Conservation (phyloP, 2,329 filamentous ascomycete genomes). For the Trichoderma atrobrunneum region DNA sequence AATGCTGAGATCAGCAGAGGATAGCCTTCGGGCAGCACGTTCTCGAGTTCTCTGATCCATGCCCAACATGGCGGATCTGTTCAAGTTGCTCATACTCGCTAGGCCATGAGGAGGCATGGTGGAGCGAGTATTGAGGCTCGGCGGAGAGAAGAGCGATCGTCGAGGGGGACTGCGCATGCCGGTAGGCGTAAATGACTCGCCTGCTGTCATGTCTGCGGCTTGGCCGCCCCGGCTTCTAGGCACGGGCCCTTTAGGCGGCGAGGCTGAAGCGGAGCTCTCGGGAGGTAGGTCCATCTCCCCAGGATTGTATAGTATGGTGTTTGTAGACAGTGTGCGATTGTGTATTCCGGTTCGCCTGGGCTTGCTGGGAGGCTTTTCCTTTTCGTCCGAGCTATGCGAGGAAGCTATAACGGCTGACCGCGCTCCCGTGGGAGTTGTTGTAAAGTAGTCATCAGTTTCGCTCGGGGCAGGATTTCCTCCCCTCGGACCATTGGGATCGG, state of each 20-base stretch:
- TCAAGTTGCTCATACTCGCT: slow-evolving; percentile 35
- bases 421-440: slow-evolving; percentile 46
- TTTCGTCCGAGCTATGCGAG: slow-evolving; percentile 34
- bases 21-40: slow-evolving; percentile 43
- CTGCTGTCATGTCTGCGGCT: slow-evolving; percentile 25
- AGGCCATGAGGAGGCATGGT: slow-evolving; percentile 43
- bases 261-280: slow-evolving; percentile 43
- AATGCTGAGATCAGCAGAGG: slow-evolving; percentile 69
- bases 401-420: slow-evolving; percentile 39
- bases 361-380: slow-evolving; percentile 33
- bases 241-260: slow-evolving; percentile 35
- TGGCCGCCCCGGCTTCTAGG: slow-evolving; percentile 31
- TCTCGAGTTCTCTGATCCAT: slow-evolving; percentile 46
- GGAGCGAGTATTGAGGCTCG: slow-evolving; percentile 55
- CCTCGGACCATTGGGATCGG: slow-evolving; percentile 33
- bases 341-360: slow-evolving; percentile 50
- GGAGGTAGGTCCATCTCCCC: slow-evolving; percentile 40
- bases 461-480: slow-evolving; percentile 32
- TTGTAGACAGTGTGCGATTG: slow-evolving; percentile 71
- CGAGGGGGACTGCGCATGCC: slow-evolving; percentile 48
- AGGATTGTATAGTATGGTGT: slow-evolving; percentile 82
- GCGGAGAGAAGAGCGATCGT: slow-evolving; percentile 39
- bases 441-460: slow-evolving; percentile 52
- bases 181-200: slow-evolving; percentile 37
- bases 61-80: slow-evolving; percentile 48